These are phyloP conservation scores for Aureobasidium sp. DNA, from an alignment of 2,329 filamentous ascomycete genomes.

Conservation along the genomic window DNA sequence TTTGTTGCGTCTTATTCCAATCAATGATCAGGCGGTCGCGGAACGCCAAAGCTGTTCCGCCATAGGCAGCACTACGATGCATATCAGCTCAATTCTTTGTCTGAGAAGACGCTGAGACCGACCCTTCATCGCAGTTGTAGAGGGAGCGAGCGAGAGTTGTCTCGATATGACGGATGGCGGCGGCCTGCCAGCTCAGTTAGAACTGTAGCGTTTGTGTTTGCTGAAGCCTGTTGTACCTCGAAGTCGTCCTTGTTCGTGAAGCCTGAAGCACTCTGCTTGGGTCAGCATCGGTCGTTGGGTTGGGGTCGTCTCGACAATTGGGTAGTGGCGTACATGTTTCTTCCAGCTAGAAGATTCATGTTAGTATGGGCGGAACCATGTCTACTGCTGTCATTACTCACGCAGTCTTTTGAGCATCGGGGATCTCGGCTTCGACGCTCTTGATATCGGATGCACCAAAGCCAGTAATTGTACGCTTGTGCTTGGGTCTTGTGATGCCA, in stretches of 20 bases:
- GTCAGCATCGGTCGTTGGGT: slow-evolving; percentile 11
- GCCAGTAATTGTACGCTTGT: slow-evolving; percentile 93
- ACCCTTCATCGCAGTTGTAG: slow-evolving; percentile 92
- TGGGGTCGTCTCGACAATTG: not conserved
- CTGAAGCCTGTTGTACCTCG: slow-evolving; percentile 34
- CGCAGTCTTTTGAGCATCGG: slow-evolving; percentile 76
- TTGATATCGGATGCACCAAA: slow-evolving; percentile 90
- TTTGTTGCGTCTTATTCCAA: slow-evolving; percentile 98
- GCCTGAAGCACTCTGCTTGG: slow-evolving; percentile 49
- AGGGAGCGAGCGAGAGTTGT: slow-evolving; percentile 91
- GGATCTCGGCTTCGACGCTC: slow-evolving; percentile 81
- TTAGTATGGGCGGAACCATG: slow-evolving; percentile 14
- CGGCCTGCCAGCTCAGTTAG: slow-evolving; percentile 45
- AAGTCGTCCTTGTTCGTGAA: slow-evolving; percentile 80
- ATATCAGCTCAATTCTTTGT: slow-evolving; percentile 4
- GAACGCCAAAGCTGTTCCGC: slow-evolving; percentile 84
- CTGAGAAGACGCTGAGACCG: slow-evolving; percentile 15
- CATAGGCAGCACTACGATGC: slow-evolving; percentile 63
- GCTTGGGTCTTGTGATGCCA: slow-evolving; percentile 83
- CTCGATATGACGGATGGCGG: slow-evolving; percentile 89
- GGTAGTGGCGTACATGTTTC: slow-evolving; percentile 43
- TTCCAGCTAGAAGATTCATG: slow-evolving; percentile 41
- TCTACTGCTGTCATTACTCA: slow-evolving; percentile 42
- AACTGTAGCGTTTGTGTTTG: slow-evolving; percentile 14
- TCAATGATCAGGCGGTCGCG: slow-evolving; percentile 86